phyloP scores from a whole-genome alignment of 108 stramenopile species.

The Skeletonema tropicum region DNA sequence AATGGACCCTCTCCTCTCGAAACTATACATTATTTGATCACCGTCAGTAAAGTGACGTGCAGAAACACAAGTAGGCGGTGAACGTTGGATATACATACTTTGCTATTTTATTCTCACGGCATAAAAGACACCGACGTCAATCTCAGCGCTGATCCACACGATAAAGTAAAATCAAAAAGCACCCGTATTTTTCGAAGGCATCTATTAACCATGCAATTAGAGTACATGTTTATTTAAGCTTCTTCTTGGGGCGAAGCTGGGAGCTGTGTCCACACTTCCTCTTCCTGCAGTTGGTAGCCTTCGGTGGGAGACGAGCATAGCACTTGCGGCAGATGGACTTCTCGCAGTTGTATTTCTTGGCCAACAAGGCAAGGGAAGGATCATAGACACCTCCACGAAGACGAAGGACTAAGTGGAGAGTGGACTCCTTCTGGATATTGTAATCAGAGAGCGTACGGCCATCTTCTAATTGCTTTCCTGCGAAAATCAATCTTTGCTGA shows the following conservation, averaged over 20 bases:
- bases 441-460: constrained; percentile 98
- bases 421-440: constrained; percentile 99
- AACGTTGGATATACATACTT: constrained; percentile 8
- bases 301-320: constrained; percentile 99
- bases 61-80: background rate
- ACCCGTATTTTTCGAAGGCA: background rate
- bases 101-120: constrained; percentile 19
- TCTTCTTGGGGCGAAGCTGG: constrained; percentile 99
- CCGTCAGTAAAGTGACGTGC: background rate
- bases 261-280: constrained; percentile 99
- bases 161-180: constrained; percentile 3
- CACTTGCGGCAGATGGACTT: constrained; percentile 98
- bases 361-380: constrained; percentile 98
- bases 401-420: constrained; percentile 93
- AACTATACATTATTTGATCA: background rate
- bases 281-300: constrained; percentile 99
- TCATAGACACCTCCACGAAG: constrained; percentile 96
- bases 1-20: background rate
- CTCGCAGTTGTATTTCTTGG: constrained; percentile 99
- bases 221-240: constrained; percentile 93
- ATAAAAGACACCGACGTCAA: constrained; percentile 1
- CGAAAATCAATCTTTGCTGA: constrained; percentile 98
- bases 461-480: constrained; percentile 99
- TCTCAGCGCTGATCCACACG: background rate
- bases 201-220: constrained; percentile 4